Conservation (phyloP, 352 stramenopile species). For the Pythium biforme region DNA sequence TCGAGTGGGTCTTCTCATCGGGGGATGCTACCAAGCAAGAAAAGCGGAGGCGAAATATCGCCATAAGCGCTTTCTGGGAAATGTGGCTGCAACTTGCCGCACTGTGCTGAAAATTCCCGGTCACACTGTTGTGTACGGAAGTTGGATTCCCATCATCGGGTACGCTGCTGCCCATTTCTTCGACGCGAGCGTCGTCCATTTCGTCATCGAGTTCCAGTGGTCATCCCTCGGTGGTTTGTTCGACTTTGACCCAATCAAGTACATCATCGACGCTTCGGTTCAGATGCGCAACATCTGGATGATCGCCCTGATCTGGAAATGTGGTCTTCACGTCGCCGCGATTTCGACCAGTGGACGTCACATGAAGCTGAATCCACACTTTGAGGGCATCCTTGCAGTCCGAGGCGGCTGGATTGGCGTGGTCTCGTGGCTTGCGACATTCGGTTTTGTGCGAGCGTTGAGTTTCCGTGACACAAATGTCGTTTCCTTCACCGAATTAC, state of each 20-base stretch:
- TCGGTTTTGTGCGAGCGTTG: constrained; percentile 7
- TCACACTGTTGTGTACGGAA: constrained; percentile 53
- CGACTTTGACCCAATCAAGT: constrained; percentile 22
- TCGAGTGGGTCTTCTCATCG: constrained; percentile 35
- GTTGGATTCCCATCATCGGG: constrained; percentile 28
- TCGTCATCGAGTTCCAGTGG: constrained; percentile 15
- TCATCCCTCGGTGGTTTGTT: constrained; percentile 19
- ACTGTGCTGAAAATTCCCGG: constrained; percentile 31
- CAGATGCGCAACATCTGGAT: constrained; percentile 43
- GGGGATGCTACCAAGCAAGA: constrained; percentile 25
- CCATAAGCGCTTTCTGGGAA: neutral
- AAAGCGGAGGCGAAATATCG: neutral
- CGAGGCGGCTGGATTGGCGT: constrained; percentile 11
- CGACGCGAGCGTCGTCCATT: constrained; percentile 33
- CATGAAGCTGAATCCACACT: neutral
- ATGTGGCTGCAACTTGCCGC: constrained; percentile 26
- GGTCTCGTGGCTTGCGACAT: constrained; percentile 3
- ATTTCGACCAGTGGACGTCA: neutral
- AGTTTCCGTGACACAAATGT: constrained; percentile 19
- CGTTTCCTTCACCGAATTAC: constrained; percentile 2
- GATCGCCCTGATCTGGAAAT: constrained; percentile 24
- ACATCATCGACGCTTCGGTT: constrained; percentile 17
- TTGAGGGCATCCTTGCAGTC: constrained; percentile 16
- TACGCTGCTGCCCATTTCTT: constrained; percentile 38
- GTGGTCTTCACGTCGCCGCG: neutral